phyloP scores from a whole-genome alignment of 2,329 filamentous ascomycete species.

The Nothophoma quercina region DNA sequence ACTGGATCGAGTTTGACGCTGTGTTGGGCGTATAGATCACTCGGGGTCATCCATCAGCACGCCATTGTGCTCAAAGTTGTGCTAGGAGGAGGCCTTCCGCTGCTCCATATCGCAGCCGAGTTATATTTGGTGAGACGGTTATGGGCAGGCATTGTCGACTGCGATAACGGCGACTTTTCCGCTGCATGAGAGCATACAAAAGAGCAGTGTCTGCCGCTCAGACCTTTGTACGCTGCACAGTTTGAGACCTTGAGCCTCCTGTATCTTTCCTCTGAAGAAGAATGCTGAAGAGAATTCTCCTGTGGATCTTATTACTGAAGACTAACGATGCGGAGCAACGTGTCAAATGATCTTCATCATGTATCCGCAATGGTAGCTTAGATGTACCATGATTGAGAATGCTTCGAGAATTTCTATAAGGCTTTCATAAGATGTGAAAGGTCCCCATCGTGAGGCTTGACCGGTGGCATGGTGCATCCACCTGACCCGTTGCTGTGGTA shows the following conservation, averaged over 20 bases:
- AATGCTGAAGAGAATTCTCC: not conserved
- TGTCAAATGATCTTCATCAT: not conserved
- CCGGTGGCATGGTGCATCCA: conserved; percentile 8
- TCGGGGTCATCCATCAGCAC: conserved; percentile 3
- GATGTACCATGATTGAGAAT: not conserved
- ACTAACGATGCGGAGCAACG: not conserved
- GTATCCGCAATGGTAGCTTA: not conserved
- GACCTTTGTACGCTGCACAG: not conserved
- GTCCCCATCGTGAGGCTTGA: not conserved
- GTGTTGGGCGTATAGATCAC: conserved; percentile 12
- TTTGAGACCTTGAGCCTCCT: not conserved
- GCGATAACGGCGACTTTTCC: not conserved
- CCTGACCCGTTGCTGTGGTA: conserved; percentile 17
- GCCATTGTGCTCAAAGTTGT: conserved; percentile 11
- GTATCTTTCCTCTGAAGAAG: not conserved
- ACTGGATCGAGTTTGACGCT: conserved; percentile 16
- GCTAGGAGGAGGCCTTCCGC: not conserved
- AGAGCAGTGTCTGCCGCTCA: too few relatives aligned
- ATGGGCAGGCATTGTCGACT: not conserved
- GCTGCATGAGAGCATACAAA: not conserved
- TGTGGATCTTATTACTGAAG: not conserved
- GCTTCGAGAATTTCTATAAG: not conserved
- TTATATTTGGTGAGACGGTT: conserved; percentile 1
- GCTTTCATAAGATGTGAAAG: not conserved
- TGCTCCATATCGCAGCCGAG: not conserved